phyloP scores from a whole-genome alignment of 805 yeast species.

The Komagataella ulmi region DNA sequence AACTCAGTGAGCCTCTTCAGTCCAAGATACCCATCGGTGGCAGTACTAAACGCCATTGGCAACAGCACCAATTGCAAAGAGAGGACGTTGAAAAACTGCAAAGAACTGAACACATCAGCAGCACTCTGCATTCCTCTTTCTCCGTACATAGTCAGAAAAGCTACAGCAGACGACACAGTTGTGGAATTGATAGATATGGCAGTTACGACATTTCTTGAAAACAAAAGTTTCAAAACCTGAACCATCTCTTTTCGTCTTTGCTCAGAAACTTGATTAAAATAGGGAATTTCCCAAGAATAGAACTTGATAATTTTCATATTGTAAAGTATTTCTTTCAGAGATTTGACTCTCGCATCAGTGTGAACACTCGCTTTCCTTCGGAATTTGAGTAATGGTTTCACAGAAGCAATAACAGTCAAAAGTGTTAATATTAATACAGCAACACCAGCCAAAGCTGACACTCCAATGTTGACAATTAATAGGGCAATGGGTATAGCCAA shows the following conservation, averaged over 20 bases:
- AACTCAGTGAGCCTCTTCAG: conserved; percentile 37
- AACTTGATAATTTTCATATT: conserved; percentile 72
- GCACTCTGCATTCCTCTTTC: conserved; percentile 28
- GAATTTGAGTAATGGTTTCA: conserved; percentile 34
- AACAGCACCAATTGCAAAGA: conserved; percentile 51
- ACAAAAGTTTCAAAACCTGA: conserved; percentile 44
- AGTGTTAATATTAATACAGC: conserved; percentile 41
- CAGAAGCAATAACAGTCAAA: conserved; percentile 25
- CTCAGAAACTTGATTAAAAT: conserved; percentile 36
- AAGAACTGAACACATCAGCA: conserved; percentile 56
- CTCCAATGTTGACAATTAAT: conserved; percentile 60
- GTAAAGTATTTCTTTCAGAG: conserved; percentile 67
- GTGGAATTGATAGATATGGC: conserved; percentile 53
- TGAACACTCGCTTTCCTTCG: conserved; percentile 43
- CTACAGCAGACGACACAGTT: conserved; percentile 38
- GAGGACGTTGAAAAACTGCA: conserved; percentile 52
- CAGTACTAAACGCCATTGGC: conserved; percentile 58
- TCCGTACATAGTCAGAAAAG: conserved; percentile 25
- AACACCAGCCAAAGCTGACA: conserved; percentile 59
- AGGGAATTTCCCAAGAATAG: conserved; percentile 86
- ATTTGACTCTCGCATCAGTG: conserved; percentile 69
- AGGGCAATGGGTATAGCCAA: conserved; percentile 49
- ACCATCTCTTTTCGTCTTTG: conserved; percentile 53
- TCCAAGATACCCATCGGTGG: conserved; percentile 43
- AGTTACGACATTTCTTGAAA: conserved; percentile 40